phyloP scores from a whole-genome alignment of 768 basidiomycete species.

The Calocybe indica region DNA sequence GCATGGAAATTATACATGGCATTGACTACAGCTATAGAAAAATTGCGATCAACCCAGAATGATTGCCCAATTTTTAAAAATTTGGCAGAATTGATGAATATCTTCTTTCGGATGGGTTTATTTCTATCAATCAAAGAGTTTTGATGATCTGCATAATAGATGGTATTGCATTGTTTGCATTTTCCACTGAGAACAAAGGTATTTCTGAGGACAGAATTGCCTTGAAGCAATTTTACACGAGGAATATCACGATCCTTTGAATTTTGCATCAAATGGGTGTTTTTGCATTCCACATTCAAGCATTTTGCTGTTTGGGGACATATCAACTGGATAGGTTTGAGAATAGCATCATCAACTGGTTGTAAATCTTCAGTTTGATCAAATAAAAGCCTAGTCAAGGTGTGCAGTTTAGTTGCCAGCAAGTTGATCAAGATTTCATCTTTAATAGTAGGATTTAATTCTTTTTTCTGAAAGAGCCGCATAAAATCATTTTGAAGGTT shows the following conservation, averaged over 20 bases:
- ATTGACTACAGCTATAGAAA: conserved; percentile 10
- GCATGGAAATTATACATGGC: conserved; percentile 14
- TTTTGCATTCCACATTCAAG: conserved; percentile 7
- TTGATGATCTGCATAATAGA: conserved; percentile 16
- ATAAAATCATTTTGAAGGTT: too few species aligned
- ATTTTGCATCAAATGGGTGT: conserved; percentile 1
- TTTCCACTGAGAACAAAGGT: conserved; percentile 10
- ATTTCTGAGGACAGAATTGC: conserved; percentile 1
- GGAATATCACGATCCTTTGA: conserved; percentile 9
- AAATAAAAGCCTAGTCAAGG: neutral
- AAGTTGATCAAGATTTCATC: too few species aligned
- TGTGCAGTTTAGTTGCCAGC: too few species aligned
- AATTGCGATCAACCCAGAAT: conserved; percentile 11
- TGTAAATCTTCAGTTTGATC: too few species aligned
- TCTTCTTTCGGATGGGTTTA: neutral
- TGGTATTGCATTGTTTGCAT: conserved; percentile 9
- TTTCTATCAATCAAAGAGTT: neutral
- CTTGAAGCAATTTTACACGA: conserved; percentile 9
- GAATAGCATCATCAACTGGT: too few species aligned
- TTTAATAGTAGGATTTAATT: too few species aligned
- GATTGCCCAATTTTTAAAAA: conserved; percentile 9
- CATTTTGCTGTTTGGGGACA: conserved; percentile 10
- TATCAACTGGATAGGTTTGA: conserved; percentile 7
- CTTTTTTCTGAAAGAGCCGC: too few species aligned
- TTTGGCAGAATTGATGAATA: conserved; percentile 3